Evolutionary conservation across 805 yeast genomes (phyloP), one percentile per base, ranked within the genome.

Genomic region (Spathaspora boniae): DNA sequence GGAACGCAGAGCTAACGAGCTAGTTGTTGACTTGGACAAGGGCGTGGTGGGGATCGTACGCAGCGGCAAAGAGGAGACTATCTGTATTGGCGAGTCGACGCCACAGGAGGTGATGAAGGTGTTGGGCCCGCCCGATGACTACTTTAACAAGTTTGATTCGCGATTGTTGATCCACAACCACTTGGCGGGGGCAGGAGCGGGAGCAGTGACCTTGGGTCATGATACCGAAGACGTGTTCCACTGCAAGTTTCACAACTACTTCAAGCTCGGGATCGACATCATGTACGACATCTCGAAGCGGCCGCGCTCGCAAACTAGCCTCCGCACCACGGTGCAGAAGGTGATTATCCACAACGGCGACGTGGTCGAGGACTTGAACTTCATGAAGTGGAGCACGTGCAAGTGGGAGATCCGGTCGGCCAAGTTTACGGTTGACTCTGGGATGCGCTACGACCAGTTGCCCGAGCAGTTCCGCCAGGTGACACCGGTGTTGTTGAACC

Each of bases 121-220:
- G 0, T 51, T 78, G 15, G 84, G 84, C 0, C 77, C 80, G 2
- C 83, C 85, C 0, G 75, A 74, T 31, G 80, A 72, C 30, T 62
- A 60, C 4, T 65, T 76, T 41, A 55, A 62, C 40, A 72, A 71
- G 42, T 61, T 63, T 33, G 76, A 70, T 41, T 60, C 67, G 2
- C 53, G 76, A 41, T 51, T 65, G 11, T 50, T 54, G 40, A 73
- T 66, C 23, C 76, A 64, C 50, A 60, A 58, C 24, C 65, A 59
- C 22, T 43, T 53, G 12, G 23, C 39, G 2, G 18, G 15, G 12
- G 18, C 22, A 21, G n/a, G 21, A 24, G 5, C 17, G 16, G 18
- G n/a, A 30, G 15, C n/a, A n/a, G n/a, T n/a, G n/a, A n/a, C n/a
- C n/a, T n/a, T n/a, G n/a, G n/a, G n/a, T n/a, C n/a, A n/a, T n/a